phyloP scores from a whole-genome alignment of 176 grass and related monocot genomes.

The Thinopyrum elongatum region DNA sequence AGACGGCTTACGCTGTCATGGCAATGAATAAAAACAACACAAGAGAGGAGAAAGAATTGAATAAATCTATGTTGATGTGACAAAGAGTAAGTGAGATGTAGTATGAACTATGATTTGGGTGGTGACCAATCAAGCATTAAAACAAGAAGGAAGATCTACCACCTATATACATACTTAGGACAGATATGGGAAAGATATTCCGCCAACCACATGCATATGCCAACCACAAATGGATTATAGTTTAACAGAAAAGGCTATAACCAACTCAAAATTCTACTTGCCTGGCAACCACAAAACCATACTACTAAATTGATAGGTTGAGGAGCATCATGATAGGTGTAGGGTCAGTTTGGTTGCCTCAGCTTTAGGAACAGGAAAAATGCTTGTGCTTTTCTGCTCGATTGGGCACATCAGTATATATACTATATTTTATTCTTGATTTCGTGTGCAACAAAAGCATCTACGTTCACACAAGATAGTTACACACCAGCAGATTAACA shows the following conservation, averaged over 20 bases:
- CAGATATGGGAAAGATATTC: neutral
- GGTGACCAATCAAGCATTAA: constrained; percentile 1
- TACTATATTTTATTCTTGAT: constrained; percentile 29
- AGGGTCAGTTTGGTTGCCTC: constrained; percentile 32
- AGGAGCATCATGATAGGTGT: constrained; percentile 33
- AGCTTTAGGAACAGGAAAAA: constrained; percentile 43
- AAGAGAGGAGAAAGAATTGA: neutral
- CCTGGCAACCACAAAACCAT: constrained; percentile 8
- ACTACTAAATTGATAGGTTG: constrained; percentile 25
- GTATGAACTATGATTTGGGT: neutral
- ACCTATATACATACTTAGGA: neutral
- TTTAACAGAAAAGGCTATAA: neutral
- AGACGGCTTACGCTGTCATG: neutral
- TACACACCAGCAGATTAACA: neutral
- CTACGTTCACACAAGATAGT: constrained; percentile 6
- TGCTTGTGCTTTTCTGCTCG: constrained; percentile 31
- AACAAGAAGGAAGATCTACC: neutral
- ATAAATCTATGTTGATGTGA: neutral
- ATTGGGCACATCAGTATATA: constrained; percentile 35
- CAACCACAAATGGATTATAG: constrained; percentile 12
- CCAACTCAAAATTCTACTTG: neutral
- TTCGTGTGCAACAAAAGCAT: constrained; percentile 29
- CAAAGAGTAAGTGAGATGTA: neutral
- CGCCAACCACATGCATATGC: constrained; percentile 11
- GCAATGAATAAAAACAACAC: neutral